Evolutionary conservation across 2,329 filamentous ascomycete species (phyloP).

Genomic region (Capronia americana): DNA sequence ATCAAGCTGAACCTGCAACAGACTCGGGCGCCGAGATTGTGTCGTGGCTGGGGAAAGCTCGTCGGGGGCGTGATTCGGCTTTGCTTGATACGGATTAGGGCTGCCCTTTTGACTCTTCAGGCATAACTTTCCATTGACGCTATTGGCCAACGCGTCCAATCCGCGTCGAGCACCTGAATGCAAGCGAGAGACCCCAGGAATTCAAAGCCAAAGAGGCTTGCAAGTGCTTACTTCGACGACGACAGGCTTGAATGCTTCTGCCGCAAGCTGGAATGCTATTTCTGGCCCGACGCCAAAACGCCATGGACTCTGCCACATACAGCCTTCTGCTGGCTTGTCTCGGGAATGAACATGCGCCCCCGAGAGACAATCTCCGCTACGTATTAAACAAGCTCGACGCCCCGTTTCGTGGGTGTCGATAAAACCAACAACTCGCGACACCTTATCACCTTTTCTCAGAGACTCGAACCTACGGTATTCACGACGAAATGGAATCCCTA

Average conservation of each 20-base stretch:
- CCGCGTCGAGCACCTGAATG: neutral
- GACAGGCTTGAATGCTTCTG: slow-evolving; percentile 1
- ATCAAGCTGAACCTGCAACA: neutral
- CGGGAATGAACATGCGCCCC: neutral
- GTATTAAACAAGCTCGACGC: neutral
- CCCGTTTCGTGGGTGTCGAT: neutral
- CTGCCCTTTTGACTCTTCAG: neutral
- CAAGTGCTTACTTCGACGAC: slow-evolving; percentile 11
- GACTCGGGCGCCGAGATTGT: neutral
- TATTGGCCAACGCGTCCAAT: slow-evolving; percentile 2
- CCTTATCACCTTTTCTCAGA: neutral
- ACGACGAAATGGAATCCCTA: slow-evolving; percentile 2
- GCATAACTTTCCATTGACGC: neutral
- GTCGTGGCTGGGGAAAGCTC: neutral
- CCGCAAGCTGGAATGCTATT: neutral
- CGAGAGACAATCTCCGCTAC: neutral
- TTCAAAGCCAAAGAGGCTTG: neutral
- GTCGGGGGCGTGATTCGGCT: neutral
- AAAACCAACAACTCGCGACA: neutral
- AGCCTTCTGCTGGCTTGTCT: neutral
- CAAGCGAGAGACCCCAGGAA: neutral
- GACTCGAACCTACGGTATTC: neutral
- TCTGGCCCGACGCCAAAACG: neutral
- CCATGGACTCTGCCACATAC: neutral
- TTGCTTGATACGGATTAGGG: neutral